A percentile compares a stretch with the other conserved stretches of the same genome.
Evolutionary conservation across 1,284 basidiomycete genomes (phyloP).

Genomic region (Cystobasidiaceae sp.): DNA sequence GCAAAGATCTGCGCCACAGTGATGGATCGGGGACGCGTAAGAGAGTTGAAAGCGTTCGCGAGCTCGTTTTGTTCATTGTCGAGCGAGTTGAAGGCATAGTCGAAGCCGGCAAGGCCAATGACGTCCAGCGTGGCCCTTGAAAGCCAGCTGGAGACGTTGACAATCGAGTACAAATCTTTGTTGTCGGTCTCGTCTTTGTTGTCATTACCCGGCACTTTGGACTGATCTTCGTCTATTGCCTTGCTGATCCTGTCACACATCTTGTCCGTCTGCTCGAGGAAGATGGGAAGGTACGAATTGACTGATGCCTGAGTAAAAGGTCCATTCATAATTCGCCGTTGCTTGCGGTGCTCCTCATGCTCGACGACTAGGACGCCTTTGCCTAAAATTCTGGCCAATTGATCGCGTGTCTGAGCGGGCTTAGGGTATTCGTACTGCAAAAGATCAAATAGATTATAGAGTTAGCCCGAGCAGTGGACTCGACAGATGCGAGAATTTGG

Average conservation of each 20-base stretch:
- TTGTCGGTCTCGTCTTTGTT: slow-evolving; percentile 21
- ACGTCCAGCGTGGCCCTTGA: slow-evolving; percentile 30
- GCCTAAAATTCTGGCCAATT: slow-evolving; percentile 49
- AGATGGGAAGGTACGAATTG: slow-evolving; percentile 52
- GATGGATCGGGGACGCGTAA: slow-evolving; percentile 10
- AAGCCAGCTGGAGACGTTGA: slow-evolving; percentile 36
- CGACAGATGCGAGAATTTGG: background rate
- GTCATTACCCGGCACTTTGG: too few species aligned
- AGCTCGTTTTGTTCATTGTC: slow-evolving; percentile 17
- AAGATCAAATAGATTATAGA: background rate
- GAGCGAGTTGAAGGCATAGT: slow-evolving; percentile 15
- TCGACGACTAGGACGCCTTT: slow-evolving; percentile 47
- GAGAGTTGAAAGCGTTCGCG: background rate
- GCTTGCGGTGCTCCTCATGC: slow-evolving; percentile 34
- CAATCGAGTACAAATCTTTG: slow-evolving; percentile 26
- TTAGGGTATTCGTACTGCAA: slow-evolving; percentile 59
- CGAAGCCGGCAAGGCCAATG: slow-evolving; percentile 30
- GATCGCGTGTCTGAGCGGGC: slow-evolving; percentile 58
- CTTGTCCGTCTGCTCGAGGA: slow-evolving; percentile 59
- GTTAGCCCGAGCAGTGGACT: too few species aligned
- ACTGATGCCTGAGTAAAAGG: slow-evolving; percentile 18
- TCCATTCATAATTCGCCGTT: background rate
- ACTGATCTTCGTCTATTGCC: background rate
- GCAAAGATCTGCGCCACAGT: background rate
- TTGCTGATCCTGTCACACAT: slow-evolving; percentile 43